These are phyloP conservation scores for Entophlyctis luteolus DNA, from an alignment of 192 early-diverging fungal species.

Conservation along the genomic window DNA sequence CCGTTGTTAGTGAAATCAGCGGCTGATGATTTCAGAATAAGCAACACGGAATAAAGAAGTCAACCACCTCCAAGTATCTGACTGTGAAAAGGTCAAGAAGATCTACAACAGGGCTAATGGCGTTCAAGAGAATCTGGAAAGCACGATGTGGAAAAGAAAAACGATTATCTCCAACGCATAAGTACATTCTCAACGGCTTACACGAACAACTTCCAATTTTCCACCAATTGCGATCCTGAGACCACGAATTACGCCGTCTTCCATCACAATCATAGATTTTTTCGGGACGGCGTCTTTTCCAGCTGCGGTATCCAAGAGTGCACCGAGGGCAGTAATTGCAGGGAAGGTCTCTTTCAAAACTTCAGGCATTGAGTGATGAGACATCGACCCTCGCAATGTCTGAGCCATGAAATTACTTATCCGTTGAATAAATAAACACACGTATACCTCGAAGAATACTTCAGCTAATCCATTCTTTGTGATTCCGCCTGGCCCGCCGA, in stretches of 20 bases:
- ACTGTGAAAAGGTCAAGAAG: conserved; percentile 5
- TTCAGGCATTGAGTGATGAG: conserved; percentile 25
- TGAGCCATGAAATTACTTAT: no score
- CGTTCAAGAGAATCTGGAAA: not conserved
- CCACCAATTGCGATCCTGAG: conserved; percentile 36
- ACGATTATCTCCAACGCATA: no score
- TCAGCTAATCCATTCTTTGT: conserved; percentile 30
- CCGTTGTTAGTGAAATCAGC: conserved; percentile 16
- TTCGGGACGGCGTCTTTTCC: conserved; percentile 11
- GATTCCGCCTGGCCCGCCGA: conserved; percentile 17
- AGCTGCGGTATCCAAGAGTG: conserved; percentile 22
- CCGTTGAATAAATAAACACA: no score
- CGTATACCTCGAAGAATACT: conserved; percentile 37
- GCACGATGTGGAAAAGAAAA: no score
- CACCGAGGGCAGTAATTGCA: conserved; percentile 21
- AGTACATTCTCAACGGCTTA: not conserved
- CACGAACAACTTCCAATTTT: conserved; percentile 26
- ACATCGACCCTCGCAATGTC: conserved; percentile 19
- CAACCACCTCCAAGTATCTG: not conserved
- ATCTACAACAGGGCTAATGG: not conserved
- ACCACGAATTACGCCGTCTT: conserved; percentile 32
- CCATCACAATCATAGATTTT: conserved; percentile 20
- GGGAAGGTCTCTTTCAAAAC: conserved; percentile 24
- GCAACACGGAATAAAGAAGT: not conserved
- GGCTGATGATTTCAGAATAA: conserved; percentile 11